A percentile compares a stretch with the other conserved stretches of the same genome.
Evolutionary conservation across 2,329 filamentous ascomycete genomes (phyloP).

Genomic region (Coniella vitis): DNA sequence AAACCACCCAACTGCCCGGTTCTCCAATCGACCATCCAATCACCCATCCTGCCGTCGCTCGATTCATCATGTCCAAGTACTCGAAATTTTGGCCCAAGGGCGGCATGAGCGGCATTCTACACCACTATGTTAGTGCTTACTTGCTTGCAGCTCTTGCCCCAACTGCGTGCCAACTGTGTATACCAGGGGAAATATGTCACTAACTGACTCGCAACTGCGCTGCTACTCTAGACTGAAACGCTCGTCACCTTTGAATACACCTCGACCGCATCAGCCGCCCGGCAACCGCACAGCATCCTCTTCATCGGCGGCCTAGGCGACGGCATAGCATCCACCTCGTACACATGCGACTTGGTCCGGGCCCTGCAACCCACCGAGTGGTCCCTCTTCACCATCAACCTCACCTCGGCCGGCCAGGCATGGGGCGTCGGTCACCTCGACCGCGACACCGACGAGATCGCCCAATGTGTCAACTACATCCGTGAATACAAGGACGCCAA

Average conservation of each 20-base stretch:
- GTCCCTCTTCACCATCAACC: conserved; percentile 31
- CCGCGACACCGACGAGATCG: conserved; percentile 30
- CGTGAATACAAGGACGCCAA: conserved; percentile 26
- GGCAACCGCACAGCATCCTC: conserved; percentile 38
- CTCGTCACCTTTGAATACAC: conserved; percentile 33
- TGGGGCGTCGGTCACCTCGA: conserved; percentile 32
- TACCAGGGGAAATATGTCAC: too few species aligned
- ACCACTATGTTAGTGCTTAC: conserved; percentile 25
- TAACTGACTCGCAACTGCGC: background rate
- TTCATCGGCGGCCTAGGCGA: conserved; percentile 48
- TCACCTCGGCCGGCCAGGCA: conserved; percentile 31
- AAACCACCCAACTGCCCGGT: too few species aligned
- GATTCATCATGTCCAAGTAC: conserved; percentile 18
- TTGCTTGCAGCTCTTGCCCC: too few species aligned
- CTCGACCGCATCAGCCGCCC: conserved; percentile 17
- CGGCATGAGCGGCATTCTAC: conserved; percentile 26
- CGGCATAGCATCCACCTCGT: conserved; percentile 41
- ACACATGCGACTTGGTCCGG: conserved; percentile 37
- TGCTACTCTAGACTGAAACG: conserved; percentile 27
- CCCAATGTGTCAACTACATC: conserved; percentile 25
- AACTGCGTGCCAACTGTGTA: too few species aligned
- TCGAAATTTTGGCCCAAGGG: conserved; percentile 29
- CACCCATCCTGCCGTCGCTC: background rate
- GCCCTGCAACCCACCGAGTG: conserved; percentile 29
- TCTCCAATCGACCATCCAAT: background rate